These are phyloP conservation scores for Mimosa bimucronata DNA, from an alignment of 306 rosid species.

Conservation along the genomic window DNA sequence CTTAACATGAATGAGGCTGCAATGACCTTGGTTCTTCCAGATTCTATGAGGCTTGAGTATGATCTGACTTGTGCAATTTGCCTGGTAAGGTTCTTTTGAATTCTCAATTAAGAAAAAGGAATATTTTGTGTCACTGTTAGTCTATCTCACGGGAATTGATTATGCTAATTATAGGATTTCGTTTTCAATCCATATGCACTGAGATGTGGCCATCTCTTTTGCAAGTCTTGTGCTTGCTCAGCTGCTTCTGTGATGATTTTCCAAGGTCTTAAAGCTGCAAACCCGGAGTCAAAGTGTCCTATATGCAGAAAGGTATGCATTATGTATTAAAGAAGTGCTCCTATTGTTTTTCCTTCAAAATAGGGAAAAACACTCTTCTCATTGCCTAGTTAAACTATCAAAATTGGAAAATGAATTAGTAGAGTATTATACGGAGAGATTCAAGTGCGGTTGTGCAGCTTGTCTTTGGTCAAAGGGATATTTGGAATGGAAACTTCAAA, in stretches of 20 bases:
- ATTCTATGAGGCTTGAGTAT: conserved; percentile 68
- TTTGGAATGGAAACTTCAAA: not conserved
- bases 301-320: conserved; percentile 89
- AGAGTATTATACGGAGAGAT: not conserved
- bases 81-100: conserved; percentile 64
- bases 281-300: conserved; percentile 69
- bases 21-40: conserved; percentile 72
- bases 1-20: conserved; percentile 45
- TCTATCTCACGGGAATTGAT: conserved; percentile 31
- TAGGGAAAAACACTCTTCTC: not conserved
- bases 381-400: not conserved
- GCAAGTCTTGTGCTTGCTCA: conserved; percentile 93
- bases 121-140: not conserved
- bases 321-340: conserved; percentile 4
- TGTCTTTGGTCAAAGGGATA: not conserved
- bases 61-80: conserved; percentile 88
- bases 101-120: conserved; percentile 2
- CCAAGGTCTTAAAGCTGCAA: conserved; percentile 77
- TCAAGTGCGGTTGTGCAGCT: conserved; percentile 17
- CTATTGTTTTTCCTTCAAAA: not conserved
- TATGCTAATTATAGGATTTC: conserved; percentile 55
- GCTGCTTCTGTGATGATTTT: conserved; percentile 82
- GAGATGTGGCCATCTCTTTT: conserved; percentile 89
- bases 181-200: conserved; percentile 85
- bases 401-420: not conserved